A percentile compares a stretch with the other conserved stretches of the same genome.
Evolutionary conservation across 495 filamentous ascomycete genomes (phyloP).

Genomic region (Neurospora cerealis): DNA sequence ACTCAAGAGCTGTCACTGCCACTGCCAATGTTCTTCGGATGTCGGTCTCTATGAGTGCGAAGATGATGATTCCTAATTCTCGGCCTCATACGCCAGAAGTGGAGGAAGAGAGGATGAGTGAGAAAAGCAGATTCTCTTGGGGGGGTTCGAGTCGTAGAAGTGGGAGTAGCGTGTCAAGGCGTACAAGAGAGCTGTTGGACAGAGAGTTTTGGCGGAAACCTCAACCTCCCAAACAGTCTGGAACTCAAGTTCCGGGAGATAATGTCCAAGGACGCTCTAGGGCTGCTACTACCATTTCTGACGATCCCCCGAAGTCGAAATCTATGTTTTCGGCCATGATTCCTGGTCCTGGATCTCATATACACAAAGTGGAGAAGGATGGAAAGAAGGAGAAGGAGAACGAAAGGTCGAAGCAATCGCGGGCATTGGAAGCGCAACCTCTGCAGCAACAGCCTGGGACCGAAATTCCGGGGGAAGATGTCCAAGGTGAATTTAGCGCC

Average conservation of each 20-base stretch:
- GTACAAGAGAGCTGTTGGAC: no score
- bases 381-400: not conserved
- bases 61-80: no score
- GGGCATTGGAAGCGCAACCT: not conserved
- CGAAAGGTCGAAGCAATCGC: not conserved
- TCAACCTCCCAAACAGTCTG: not conserved
- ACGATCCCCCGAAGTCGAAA: not conserved
- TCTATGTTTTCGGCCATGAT: not conserved
- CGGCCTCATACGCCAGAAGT: no score
- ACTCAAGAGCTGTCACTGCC: no score
- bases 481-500: not conserved
- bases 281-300: not conserved
- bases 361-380: not conserved
- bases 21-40: no score
- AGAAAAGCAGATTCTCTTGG: no score
- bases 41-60: no score
- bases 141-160: no score
- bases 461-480: not conserved
- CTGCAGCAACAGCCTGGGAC: not conserved
- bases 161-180: no score
- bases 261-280: not conserved
- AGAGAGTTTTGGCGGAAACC: no score
- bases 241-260: not conserved
- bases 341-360: not conserved
- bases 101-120: no score